Percentiles rank a stretch among this genome's conserved stretches.
Conservation (phyloP, 805 yeast genomes). For the Deakozyma indianensis region DNA sequence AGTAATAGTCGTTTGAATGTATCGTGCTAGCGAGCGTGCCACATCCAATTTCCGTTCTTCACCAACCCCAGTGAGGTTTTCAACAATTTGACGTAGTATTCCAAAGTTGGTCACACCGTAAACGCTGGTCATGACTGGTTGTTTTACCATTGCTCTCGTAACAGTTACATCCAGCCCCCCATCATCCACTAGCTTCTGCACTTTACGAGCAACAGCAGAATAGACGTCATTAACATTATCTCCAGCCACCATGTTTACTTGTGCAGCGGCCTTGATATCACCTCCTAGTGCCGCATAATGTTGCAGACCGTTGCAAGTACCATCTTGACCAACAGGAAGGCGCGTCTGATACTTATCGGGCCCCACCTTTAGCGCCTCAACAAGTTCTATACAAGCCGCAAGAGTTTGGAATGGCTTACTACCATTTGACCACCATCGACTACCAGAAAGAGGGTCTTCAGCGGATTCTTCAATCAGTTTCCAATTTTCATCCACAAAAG, state of each 20-base stretch:
- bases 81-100: background rate
- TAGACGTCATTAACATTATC: constrained; percentile 38
- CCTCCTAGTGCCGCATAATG: constrained; percentile 47
- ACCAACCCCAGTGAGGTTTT: background rate
- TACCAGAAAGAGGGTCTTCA: constrained; percentile 24
- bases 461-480: constrained; percentile 28
- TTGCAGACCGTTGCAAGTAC: constrained; percentile 45
- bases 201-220: constrained; percentile 31
- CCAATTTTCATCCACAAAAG: constrained; percentile 28
- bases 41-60: background rate
- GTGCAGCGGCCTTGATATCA: constrained; percentile 36
- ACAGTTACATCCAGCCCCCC: constrained; percentile 15
- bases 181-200: constrained; percentile 25
- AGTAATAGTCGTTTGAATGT: background rate
- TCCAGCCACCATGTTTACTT: constrained; percentile 34
- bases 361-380: constrained; percentile 29
- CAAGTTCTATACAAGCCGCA: constrained; percentile 35
- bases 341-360: constrained; percentile 29
- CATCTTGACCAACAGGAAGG: constrained; percentile 41
- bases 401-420: constrained; percentile 43
- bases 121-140: constrained; percentile 88
- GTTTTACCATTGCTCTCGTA: constrained; percentile 69
- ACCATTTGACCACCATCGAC: constrained; percentile 35
- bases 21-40: background rate
- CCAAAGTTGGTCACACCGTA: constrained; percentile 68